Base-by-base conservation (phyloP, 2,329 filamentous ascomycete species). In the Blastomyces percursus region DNA sequence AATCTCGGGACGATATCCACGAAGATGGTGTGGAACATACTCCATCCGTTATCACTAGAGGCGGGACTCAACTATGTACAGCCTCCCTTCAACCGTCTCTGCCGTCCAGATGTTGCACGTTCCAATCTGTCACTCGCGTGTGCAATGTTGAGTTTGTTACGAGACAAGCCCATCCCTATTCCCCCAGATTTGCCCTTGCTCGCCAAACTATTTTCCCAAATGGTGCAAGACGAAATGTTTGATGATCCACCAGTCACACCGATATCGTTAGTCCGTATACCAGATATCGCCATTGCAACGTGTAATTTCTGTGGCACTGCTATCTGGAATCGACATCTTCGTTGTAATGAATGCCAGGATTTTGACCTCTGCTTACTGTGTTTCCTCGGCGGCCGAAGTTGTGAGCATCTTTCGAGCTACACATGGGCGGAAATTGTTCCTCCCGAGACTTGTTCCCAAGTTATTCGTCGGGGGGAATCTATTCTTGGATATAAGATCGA, bases 291-390 rank as follows among this genome's bases (percentile, higher is more conserved):
- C 12, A 71, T 75, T 51, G 71, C 72, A 44, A 72, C 70, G 12
- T 75, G 73, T 63, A 73, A 74, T 60, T 74, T 74, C 63, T 74
- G 72, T 64, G 71, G 69, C 24, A 69, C 72, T 4, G 72, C 72
- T n/a, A 74, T 75, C 50, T 74, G 73, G 73, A 74, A 75, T 59
- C 71, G 72, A 24, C 72, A 75, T 67, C 64, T 75, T 24, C 71
- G 71, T n/a, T 75, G 72, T 58, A 71, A 71, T 21, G 66, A 71
- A 55, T 75, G 73, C 59, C 68, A 70, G 21, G 72, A 74, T 63
- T 74, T 75, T 62, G 72, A 74, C 59, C 66, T 75, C 32, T 75
- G 72, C 62, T 63, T 74, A 48, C 69, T 69, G 16, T 75, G 72
- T 62, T 74, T 71, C 61, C 64, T 74, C 11, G 73, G 70, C 40